A percentile compares a stretch with the other conserved stretches of the same genome.
Conservation (phyloP, 345 rosid species). For the Xanthoceras sorbifolium region DNA sequence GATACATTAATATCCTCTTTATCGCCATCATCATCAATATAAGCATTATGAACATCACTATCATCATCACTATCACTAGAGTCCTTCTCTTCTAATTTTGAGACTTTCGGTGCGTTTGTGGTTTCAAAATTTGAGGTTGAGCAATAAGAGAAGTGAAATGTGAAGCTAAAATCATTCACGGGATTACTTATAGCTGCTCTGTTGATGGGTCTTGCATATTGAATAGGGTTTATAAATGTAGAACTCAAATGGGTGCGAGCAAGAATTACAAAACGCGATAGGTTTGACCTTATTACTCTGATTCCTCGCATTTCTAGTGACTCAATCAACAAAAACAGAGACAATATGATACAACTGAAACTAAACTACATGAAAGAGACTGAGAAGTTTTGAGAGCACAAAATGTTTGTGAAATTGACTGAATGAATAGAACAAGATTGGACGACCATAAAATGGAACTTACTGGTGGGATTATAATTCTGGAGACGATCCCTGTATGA, state of each 20-base stretch:
- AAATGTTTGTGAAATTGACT: slow-evolving; percentile 42
- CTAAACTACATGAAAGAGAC: not conserved
- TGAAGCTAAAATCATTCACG: slow-evolving; percentile 11
- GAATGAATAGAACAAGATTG: not conserved
- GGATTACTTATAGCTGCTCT: slow-evolving; percentile 6
- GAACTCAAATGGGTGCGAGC: slow-evolving; percentile 15
- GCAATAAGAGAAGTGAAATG: slow-evolving; percentile 25
- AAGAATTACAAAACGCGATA: slow-evolving; percentile 5
- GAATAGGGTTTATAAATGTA: slow-evolving; percentile 9
- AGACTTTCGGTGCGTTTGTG: slow-evolving; percentile 7
- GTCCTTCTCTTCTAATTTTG: slow-evolving; percentile 3
- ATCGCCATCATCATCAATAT: slow-evolving; percentile 24
- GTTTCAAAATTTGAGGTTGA: slow-evolving; percentile 28
- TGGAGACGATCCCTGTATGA: not conserved
- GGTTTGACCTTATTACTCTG: slow-evolving; percentile 29
- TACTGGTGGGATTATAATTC: not conserved
- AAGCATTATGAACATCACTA: slow-evolving; percentile 4
- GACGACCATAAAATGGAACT: not conserved
- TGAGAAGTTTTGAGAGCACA: slow-evolving; percentile 1
- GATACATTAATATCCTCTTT: slow-evolving; percentile 27
- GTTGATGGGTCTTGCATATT: slow-evolving; percentile 5
- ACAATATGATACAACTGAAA: not conserved
- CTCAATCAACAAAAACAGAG: not conserved
- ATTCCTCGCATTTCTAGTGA: slow-evolving; percentile 29
- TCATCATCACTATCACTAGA: slow-evolving; percentile 9